Percentiles rank a stretch among this genome's conserved stretches.
These are phyloP conservation scores for Eruca vesicaria DNA, from an alignment of 441 rosid genomes.

Conservation along the genomic window DNA sequence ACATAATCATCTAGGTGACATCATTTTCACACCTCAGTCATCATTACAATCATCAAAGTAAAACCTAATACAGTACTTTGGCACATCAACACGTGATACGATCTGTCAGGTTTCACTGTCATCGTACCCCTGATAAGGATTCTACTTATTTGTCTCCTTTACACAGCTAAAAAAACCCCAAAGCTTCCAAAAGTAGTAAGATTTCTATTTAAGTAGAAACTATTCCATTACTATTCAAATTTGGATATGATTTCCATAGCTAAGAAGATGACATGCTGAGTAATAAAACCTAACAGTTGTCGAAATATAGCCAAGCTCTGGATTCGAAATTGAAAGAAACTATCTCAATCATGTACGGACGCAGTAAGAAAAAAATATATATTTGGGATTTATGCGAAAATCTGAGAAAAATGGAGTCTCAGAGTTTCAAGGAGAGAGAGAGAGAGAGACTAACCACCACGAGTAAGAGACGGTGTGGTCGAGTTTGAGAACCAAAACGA, in stretches of 20 bases:
- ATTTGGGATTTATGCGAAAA: background rate
- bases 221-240: no score
- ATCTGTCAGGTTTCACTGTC: constrained; percentile 3
- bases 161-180: background rate
- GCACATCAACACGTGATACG: constrained; percentile 24
- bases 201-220: background rate
- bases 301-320: background rate
- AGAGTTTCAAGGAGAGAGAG: background rate
- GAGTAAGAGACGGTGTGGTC: constrained; percentile 54
- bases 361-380: background rate
- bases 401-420: background rate
- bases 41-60: background rate
- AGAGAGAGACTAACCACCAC: constrained; percentile 69
- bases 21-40: background rate
- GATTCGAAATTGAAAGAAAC: background rate
- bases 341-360: background rate
- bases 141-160: background rate
- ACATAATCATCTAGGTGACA: background rate
- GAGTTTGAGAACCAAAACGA: constrained; percentile 81
- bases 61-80: background rate
- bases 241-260: no score
- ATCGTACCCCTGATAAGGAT: background rate
- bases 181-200: background rate
- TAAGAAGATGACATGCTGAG: no score
- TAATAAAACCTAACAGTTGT: no score